phyloP scores from a whole-genome alignment of 306 rosid species.

The Medicago arabica region DNA sequence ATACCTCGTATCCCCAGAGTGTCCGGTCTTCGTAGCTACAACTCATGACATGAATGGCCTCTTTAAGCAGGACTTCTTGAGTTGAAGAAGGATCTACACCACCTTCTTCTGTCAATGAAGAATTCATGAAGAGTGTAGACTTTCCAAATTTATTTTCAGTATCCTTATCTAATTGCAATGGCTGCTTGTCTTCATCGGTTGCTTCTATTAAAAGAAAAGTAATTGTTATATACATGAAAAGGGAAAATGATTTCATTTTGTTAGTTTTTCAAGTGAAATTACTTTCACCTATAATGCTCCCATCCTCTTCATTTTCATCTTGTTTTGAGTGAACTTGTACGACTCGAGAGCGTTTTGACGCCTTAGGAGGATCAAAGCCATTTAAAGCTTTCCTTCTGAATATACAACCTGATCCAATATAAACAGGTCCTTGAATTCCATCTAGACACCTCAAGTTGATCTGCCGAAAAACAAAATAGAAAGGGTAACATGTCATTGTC shows the following conservation, averaged over 20 bases:
- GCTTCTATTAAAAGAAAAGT: conserved; percentile 42
- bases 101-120: conserved; percentile 85
- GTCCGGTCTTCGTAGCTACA: conserved; percentile 92
- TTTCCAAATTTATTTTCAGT: conserved; percentile 83
- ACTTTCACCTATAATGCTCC: conserved; percentile 55
- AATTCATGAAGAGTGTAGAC: conserved; percentile 72
- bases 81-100: conserved; percentile 80
- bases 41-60: conserved; percentile 92
- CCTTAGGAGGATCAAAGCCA: conserved; percentile 81
- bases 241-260: not conserved
- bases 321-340: conserved; percentile 75
- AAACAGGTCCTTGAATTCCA: conserved; percentile 94
- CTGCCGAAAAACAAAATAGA: conserved; percentile 50
- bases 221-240: conserved; percentile 3
- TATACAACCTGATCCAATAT: conserved; percentile 90
- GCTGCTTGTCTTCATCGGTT: conserved; percentile 71
- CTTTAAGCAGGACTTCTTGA: conserved; percentile 86
- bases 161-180: conserved; percentile 71
- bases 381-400: conserved; percentile 89
- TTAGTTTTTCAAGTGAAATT: not conserved
- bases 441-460: conserved; percentile 91
- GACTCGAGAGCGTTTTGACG: conserved; percentile 71
- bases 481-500: conserved; percentile 2
- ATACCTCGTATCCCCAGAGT: conserved; percentile 93
- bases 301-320: conserved; percentile 71